These are phyloP conservation scores for Alternaria triticina DNA, from an alignment of 2,329 filamentous ascomycete genomes.

Conservation along the genomic window DNA sequence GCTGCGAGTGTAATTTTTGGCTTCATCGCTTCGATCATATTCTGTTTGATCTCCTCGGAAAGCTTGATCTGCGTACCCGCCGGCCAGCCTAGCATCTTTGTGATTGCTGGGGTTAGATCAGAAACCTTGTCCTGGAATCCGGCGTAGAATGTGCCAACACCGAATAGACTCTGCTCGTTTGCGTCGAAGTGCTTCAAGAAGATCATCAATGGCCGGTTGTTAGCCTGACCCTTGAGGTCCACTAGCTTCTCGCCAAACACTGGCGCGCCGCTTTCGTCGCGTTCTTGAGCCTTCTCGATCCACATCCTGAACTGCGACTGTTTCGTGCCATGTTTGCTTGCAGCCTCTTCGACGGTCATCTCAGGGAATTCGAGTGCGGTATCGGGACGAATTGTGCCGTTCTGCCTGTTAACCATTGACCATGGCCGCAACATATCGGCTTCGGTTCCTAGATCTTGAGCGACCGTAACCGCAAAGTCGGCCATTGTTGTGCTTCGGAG, in stretches of 20 bases:
- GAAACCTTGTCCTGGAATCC: conserved; percentile 85
- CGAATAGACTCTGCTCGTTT: conserved; percentile 74
- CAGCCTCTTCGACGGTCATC: conserved; percentile 71
- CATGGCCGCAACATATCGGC: conserved; percentile 79
- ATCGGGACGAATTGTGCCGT: conserved; percentile 93
- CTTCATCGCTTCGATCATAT: conserved; percentile 96
- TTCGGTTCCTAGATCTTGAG: conserved; percentile 71
- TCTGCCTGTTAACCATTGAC: conserved; percentile 98
- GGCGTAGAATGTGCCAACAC: conserved; percentile 85
- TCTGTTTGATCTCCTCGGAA: conserved; percentile 97
- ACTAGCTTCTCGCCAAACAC: conserved; percentile 72
- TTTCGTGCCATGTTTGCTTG: conserved; percentile 71
- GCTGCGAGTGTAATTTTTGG: conserved; percentile 85
- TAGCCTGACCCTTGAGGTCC: conserved; percentile 61
- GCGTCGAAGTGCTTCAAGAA: conserved; percentile 93
- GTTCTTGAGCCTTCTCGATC: conserved; percentile 75
- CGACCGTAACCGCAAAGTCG: conserved; percentile 75
- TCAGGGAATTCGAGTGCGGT: conserved; percentile 79
- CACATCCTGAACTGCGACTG: conserved; percentile 77
- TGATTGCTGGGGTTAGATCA: conserved; percentile 79
- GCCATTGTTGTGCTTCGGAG: conserved; percentile 76
- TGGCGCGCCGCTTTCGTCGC: conserved; percentile 72
- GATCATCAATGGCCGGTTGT: conserved; percentile 71
- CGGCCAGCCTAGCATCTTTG: conserved; percentile 85
- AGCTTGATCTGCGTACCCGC: conserved; percentile 74